phyloP scores from a whole-genome alignment of 108 stramenopile genomes.

The Craspedostauros australis region DNA sequence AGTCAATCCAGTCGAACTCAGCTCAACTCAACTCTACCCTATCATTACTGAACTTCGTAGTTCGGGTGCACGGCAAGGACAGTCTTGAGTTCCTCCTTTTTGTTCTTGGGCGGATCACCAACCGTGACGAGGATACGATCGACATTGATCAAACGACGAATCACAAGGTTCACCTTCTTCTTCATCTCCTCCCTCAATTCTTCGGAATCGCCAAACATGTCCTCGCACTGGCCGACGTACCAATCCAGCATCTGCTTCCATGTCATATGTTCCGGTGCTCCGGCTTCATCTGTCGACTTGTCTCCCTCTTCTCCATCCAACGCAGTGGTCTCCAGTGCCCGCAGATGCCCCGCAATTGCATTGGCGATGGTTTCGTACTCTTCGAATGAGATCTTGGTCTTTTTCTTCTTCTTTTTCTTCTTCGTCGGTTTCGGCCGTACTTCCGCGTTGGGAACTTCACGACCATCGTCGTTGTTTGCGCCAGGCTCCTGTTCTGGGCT shows the following conservation, averaged over 20 bases:
- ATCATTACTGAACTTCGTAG: constrained; percentile 31
- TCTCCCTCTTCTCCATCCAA: constrained; percentile 41
- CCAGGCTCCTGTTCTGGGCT: background rate
- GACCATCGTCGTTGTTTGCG: background rate
- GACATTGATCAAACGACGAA: constrained; percentile 69
- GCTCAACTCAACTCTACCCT: background rate
- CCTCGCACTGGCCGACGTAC: constrained; percentile 81
- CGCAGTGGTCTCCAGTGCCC: constrained; percentile 81
- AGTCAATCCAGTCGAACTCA: no score
- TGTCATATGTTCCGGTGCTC: constrained; percentile 40
- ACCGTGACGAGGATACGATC: constrained; percentile 74
- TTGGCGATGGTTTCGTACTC: constrained; percentile 90
- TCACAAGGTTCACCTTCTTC: constrained; percentile 82
- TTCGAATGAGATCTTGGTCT: constrained; percentile 92
- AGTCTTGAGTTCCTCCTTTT: constrained; percentile 52
- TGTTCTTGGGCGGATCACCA: constrained; percentile 46
- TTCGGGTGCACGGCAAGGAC: constrained; percentile 82
- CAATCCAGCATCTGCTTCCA: constrained; percentile 84
- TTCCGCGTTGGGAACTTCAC: background rate
- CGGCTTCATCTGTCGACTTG: constrained; percentile 23
- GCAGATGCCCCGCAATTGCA: constrained; percentile 84
- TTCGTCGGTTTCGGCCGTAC: constrained; percentile 19
- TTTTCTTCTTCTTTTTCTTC: constrained; percentile 77
- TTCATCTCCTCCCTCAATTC: constrained; percentile 71
- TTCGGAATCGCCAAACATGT: constrained; percentile 74